Conservation (phyloP, 805 yeast species). For the Yamadazyma scolyti region DNA sequence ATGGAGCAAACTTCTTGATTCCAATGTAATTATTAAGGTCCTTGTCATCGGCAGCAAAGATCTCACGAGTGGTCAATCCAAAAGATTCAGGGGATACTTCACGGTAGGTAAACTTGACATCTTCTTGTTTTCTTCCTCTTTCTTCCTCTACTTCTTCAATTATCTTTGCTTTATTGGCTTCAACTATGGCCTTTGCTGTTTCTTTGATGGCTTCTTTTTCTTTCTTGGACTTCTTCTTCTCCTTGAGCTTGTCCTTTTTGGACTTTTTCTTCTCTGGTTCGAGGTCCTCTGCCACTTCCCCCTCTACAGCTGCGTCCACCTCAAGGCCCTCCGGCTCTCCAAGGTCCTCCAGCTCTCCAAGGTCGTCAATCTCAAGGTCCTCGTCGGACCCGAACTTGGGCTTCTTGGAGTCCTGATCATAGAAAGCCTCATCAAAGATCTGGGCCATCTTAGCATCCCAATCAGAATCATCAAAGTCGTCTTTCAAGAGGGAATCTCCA, state of each 20-base stretch:
- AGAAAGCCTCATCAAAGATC: slow-evolving; percentile 81
- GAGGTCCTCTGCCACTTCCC: slow-evolving; percentile 12
- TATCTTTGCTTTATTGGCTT: slow-evolving; percentile 61
- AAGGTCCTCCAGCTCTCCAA: slow-evolving; percentile 14
- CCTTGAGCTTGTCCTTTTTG: slow-evolving; percentile 53
- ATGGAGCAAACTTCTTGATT: slow-evolving; percentile 90
- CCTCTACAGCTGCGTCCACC: slow-evolving; percentile 8
- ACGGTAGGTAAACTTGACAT: slow-evolving; percentile 72
- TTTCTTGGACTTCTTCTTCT: slow-evolving; percentile 56
- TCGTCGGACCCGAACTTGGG: slow-evolving; percentile 34
- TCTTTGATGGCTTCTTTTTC: slow-evolving; percentile 59
- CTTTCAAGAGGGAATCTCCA: slow-evolving; percentile 73
- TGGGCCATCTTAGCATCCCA: slow-evolving; percentile 89
- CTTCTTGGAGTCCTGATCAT: slow-evolving; percentile 44
- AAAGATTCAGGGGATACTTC: slow-evolving; percentile 94
- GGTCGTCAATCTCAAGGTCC: slow-evolving; percentile 14
- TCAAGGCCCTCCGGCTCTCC: slow-evolving; percentile 6
- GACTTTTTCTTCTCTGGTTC: slow-evolving; percentile 37
- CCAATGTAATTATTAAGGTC: slow-evolving; percentile 83
- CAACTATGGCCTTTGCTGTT: slow-evolving; percentile 76
- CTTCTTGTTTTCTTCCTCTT: slow-evolving; percentile 45
- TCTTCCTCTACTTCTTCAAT: slow-evolving; percentile 69
- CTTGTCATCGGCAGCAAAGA: slow-evolving; percentile 83
- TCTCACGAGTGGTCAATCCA: slow-evolving; percentile 83
- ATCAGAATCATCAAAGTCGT: slow-evolving; percentile 83